A percentile compares a stretch with the other conserved stretches of the same genome.
Evolutionary conservation across 1,284 basidiomycete species (phyloP).

Genomic region (Coniferiporia sulphurascens): DNA sequence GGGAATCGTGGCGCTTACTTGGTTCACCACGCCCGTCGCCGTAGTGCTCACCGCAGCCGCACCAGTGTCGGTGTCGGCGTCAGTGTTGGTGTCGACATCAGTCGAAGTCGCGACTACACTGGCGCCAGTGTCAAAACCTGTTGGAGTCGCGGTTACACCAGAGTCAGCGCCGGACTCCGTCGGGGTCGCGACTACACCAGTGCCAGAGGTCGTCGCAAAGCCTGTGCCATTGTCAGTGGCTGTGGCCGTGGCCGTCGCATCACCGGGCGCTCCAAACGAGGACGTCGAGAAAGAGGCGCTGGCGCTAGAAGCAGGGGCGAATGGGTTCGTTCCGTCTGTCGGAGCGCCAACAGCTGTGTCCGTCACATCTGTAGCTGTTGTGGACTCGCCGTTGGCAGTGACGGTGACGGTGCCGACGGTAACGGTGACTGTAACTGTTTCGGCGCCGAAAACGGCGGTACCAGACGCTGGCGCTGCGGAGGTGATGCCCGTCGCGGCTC

Average conservation of each 20-base stretch:
- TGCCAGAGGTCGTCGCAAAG: neutral
- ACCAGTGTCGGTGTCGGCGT: neutral
- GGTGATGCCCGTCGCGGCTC: neutral
- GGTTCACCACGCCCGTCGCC: neutral
- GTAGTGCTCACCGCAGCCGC: neutral
- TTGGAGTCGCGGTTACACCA: too few species aligned
- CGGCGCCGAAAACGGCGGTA: neutral
- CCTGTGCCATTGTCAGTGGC: neutral
- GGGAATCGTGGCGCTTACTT: neutral
- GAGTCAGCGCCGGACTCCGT: too few species aligned
- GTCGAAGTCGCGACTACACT: too few species aligned
- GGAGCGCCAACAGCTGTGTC: neutral
- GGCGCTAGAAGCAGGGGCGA: neutral
- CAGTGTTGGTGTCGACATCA: too few species aligned
- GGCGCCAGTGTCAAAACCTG: too few species aligned
- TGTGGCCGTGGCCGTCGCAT: neutral
- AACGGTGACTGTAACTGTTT: slow-evolving; percentile 11
- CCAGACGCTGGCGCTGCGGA: neutral
- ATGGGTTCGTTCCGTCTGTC: neutral
- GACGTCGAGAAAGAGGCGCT: neutral
- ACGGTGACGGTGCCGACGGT: slow-evolving; percentile 5
- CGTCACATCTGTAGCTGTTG: too few species aligned
- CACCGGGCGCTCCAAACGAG: neutral
- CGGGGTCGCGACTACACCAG: too few species aligned
- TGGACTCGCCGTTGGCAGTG: neutral